These are phyloP conservation scores for Ustulina deusta DNA, from an alignment of 2,329 filamentous ascomycete species.

Conservation along the genomic window DNA sequence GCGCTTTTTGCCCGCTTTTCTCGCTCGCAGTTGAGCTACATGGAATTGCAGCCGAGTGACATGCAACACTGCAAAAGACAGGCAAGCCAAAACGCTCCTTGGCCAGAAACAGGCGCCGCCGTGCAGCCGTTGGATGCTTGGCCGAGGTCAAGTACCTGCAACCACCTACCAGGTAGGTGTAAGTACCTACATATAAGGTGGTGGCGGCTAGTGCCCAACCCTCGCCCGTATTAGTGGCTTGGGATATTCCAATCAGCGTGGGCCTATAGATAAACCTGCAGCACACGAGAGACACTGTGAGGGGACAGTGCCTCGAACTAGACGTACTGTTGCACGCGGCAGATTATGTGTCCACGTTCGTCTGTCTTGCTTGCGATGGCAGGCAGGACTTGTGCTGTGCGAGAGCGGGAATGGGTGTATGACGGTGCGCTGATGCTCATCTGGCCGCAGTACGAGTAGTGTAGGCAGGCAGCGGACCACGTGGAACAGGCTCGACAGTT, in stretches of 20 bases:
- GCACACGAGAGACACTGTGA: constrained; percentile 46
- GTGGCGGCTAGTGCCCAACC: constrained; percentile 19
- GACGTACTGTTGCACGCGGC: constrained; percentile 30
- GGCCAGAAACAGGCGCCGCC: too few relatives aligned
- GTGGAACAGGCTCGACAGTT: neutral
- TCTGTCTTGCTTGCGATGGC: neutral
- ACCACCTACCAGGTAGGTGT: neutral
- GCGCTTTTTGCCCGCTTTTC: neutral
- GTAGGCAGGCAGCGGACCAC: neutral
- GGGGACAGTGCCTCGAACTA: constrained; percentile 43
- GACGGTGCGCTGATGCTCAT: constrained; percentile 14
- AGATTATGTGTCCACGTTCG: constrained; percentile 7
- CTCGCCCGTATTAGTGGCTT: constrained; percentile 39
- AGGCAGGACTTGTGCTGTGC: neutral
- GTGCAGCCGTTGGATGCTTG: constrained; percentile 16
- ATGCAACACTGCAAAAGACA: too few relatives aligned
- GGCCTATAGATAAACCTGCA: constrained; percentile 50
- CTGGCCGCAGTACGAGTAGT: neutral
- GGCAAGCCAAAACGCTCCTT: neutral
- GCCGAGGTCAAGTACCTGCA: constrained; percentile 17
- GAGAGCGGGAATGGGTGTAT: neutral
- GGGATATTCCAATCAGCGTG: constrained; percentile 44
- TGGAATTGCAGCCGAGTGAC: neutral
- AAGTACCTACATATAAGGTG: neutral
- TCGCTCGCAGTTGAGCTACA: neutral